Evolutionary conservation across 768 basidiomycete genomes (phyloP), one percentile per base, ranked within the genome.

Genomic region (Auriscalpium orientale): DNA sequence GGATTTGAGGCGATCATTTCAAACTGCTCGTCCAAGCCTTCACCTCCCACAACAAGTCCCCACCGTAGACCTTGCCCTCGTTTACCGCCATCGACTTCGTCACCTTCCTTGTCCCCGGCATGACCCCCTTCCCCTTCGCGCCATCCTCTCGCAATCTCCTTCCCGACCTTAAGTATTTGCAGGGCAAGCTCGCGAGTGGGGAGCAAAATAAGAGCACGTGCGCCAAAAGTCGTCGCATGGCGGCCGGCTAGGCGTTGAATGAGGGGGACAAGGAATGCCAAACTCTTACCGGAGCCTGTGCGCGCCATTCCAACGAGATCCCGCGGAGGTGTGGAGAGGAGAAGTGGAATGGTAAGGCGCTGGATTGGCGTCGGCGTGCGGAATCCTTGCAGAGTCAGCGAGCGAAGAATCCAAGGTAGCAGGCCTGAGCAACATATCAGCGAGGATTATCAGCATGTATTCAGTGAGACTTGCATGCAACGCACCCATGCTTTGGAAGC

Each of bases 281-380:
- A 81, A 10, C 95, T 95, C 74, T 98, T 98, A 57, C 97, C 97
- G 2, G 94, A 97, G 44, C 97, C 97, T 4, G 97, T 99, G 38
- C 97, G 82, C 38, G 97, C 95, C 97, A 98, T 99, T 44, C 92
- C 95, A 13, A 98, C 92, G 13, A 99, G 83, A 71, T 97, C 95
- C 52, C 89, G 78, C 9, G 94, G 92, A 43, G 95, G 93, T 44
- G 80, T 83, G 12, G 86, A 71, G 40, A 98, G 81, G 44, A 97
- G 80, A 18, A 85, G 76, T 7, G 97, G 97, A 46, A 99, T 90
- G 3, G 93, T 76, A 21, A 89, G 79, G 7, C 95, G 84, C 70
- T 99, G 97, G 50, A 99, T 98, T 0, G 97, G 97, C 0, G 97
- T 99, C 13, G 97, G 97, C 46, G 85, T 88, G 37, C 91, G 87